These are phyloP conservation scores for Stropharia rugosoannulata DNA, from an alignment of 768 basidiomycete genomes.

Conservation along the genomic window DNA sequence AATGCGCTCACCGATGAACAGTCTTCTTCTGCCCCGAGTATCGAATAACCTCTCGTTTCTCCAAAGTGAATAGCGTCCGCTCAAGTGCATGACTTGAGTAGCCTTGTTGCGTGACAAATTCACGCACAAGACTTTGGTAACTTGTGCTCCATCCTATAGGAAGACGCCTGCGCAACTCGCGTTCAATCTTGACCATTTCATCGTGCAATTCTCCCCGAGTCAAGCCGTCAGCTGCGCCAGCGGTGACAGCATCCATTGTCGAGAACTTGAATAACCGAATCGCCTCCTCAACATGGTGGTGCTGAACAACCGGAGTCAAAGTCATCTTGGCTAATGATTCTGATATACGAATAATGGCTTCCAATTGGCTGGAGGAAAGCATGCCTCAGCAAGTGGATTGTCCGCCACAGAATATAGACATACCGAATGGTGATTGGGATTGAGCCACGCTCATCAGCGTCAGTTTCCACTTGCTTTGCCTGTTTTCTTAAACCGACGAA, in stretches of 20 bases:
- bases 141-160: constrained; percentile 97
- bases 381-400: constrained; percentile 2
- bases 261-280: constrained; percentile 98
- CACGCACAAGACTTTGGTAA: constrained; percentile 88
- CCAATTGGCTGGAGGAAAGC: constrained; percentile 65
- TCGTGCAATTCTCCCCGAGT: constrained; percentile 91
- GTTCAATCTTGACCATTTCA: constrained; percentile 89
- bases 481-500: constrained; percentile 92
- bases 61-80: constrained; percentile 85
- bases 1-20: constrained; percentile 35
- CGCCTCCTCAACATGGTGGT: constrained; percentile 96
- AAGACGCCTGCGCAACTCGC: constrained; percentile 77
- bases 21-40: constrained; percentile 70
- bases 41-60: constrained; percentile 93
- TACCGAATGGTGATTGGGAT: constrained; percentile 98
- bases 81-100: constrained; percentile 91
- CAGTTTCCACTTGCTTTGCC: constrained; percentile 92
- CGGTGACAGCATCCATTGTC: constrained; percentile 98
- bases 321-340: constrained; percentile 96
- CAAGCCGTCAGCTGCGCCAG: constrained; percentile 90
- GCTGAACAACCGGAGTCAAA: constrained; percentile 79
- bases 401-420: constrained; percentile 22
- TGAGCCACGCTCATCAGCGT: constrained; percentile 96
- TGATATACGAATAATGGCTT: constrained; percentile 98
- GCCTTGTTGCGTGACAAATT: constrained; percentile 92